Base-by-base conservation (phyloP, 441 rosid species). In the Omphalea diandra region DNA sequence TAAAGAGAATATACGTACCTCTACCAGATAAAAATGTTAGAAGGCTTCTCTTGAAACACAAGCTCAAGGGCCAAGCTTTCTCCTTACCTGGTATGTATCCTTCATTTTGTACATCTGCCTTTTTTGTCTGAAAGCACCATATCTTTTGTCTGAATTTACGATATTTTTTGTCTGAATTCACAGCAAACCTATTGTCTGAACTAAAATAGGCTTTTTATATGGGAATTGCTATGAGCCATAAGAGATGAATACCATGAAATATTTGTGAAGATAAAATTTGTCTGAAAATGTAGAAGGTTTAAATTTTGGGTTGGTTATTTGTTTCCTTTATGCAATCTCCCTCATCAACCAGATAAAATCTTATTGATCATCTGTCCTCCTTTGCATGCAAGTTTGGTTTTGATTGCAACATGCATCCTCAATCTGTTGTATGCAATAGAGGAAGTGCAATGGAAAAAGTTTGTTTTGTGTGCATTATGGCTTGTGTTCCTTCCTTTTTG, bases 1-100 rank as follows among this genome's bases (percentile, higher is more conserved):
- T 91, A 27, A 93, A 93, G 86, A 86, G 93, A 84, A 94, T 94
- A 74, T 91, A 94, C 61, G 78, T 94, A 52, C 97, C 98, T 14
- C 75, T 94, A 40, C 98, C 98, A 10, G 91, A 91, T 78, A 83
- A 83, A 68, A 86, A 82, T 62, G 87, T 91, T 35, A 87, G 98
- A 73, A 84, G 80, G 79, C 78, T 84, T 77, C 97, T 94, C 73
- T 80, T 91, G 8, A 85, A 82, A 77, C 74, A 83, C 76, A 89
- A 85, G 73, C 83, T 94, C 71, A 94, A 89, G 79, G 88, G 88
- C 80, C 93, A 82, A 70, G 85, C 90, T 47, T 89, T 88, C 77
- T 91, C 96, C 63, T 81, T 91, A 63, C 91, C 96, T 31, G 73
- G 96, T 87, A 81, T 75, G 76, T 36, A 46, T 47, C n/a, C n/a